Evolutionary conservation across 192 early-diverging fungal genomes (phyloP).

Genomic region (Pilobolus umbonatus): DNA sequence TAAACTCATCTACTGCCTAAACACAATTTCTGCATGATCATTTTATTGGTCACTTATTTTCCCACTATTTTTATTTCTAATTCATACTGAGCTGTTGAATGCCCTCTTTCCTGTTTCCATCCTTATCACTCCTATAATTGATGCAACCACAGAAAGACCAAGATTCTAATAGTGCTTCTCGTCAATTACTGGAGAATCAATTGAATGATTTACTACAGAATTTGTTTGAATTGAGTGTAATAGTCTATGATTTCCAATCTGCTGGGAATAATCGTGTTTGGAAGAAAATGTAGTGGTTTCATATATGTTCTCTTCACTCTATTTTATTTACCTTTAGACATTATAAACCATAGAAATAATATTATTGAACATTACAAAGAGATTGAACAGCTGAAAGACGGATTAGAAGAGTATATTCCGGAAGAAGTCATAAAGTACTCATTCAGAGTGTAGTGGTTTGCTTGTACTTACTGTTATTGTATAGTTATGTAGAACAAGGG

Average conservation of each 20-base stretch:
- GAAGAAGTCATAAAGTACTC: constrained; percentile 49
- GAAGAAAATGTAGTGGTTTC: constrained; percentile 52
- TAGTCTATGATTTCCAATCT: constrained; percentile 52
- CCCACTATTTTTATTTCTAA: too few species aligned
- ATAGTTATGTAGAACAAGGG: constrained; percentile 46
- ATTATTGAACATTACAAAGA: constrained; percentile 29
- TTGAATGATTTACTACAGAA: constrained; percentile 45
- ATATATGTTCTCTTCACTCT: background rate
- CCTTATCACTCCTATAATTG: background rate
- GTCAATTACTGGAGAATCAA: constrained; percentile 38
- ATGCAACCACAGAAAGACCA: constrained; percentile 22
- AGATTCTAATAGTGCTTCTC: too few species aligned
- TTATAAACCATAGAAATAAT: constrained; percentile 22
- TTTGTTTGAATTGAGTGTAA: constrained; percentile 47
- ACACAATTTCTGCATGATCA: too few species aligned
- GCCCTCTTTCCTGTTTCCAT: constrained; percentile 1
- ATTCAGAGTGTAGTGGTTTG: background rate
- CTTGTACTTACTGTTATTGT: background rate
- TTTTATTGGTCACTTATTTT: too few species aligned
- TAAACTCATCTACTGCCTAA: too few species aligned
- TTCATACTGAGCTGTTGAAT: too few species aligned
- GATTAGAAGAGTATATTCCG: constrained; percentile 41
- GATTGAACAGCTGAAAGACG: constrained; percentile 40
- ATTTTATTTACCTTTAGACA: background rate
- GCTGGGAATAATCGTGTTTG: constrained; percentile 41